Base-by-base conservation (phyloP, 192 early-diverging fungal species). In the Coemansia sp. region DNA sequence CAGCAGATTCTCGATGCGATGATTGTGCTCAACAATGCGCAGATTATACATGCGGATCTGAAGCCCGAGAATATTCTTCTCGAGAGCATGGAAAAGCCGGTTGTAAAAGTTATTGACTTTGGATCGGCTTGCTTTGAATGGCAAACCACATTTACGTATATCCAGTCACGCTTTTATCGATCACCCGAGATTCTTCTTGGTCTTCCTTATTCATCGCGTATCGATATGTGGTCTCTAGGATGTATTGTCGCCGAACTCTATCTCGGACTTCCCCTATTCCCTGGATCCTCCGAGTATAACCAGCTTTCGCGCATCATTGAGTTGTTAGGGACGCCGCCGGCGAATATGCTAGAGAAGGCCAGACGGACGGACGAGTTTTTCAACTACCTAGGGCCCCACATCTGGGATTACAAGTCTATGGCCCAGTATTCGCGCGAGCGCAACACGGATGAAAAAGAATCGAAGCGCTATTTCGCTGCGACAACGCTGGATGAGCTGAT, bases 181-280 rank as follows among this genome's bases (percentile, higher is more conserved):
- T 91, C 91, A 19, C 96, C 96, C 8, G 98, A 99, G 78, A 94
- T 99, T 19, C 82, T 99, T 13, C 86, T 99, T 15, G 98, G 96
- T 8, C 77, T 97, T 41, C 93, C 95, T 53, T 96, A 98, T 76
- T 93, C 93, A 41, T 89, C 89, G 37, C 87, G 90, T 40, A 99
- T 99, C 53, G 98, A 99, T 73, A 97, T 99, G 89, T 99, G 98
- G 98, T 97, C 95, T 23, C 77, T 98, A 13, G 98, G 98, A 0
- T 99, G 98, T 70, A 98, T 99, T 75, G 94, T 95, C 4, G 94
- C 92, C 2, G 98, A 99, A 78, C 83, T 99, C n/a, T 96, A 92
- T 70, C 76, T 98, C 5, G 98, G 98, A 0, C 80, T 97, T 4
- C 98, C 98, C 0, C 77, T 99, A 62, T 99, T 99, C 72, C 96